Conservation (phyloP, 208 protist species). For the Leptomonas pyrrhocoris region DNA sequence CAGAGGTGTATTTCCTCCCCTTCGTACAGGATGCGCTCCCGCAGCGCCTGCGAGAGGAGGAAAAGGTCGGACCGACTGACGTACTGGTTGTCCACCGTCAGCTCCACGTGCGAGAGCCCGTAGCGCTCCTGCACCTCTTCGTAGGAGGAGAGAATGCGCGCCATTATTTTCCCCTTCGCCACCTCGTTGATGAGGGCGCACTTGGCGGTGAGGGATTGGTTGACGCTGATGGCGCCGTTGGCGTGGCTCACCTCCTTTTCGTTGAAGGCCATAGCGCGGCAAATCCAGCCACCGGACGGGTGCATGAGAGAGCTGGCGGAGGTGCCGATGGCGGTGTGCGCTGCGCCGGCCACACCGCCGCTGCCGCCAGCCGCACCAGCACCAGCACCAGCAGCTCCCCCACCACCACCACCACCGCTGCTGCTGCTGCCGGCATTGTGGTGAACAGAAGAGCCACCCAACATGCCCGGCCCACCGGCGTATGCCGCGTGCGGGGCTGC, state of each 20-base stretch:
- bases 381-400: too few relatives aligned
- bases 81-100: conserved; percentile 77
- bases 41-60: conserved; percentile 68
- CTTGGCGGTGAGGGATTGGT: conserved; percentile 61
- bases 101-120: conserved; percentile 82
- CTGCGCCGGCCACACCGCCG: too few relatives aligned
- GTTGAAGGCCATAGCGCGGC: conserved; percentile 75
- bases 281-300: conserved; percentile 78
- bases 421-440: not conserved
- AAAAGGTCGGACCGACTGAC: conserved; percentile 84
- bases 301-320: conserved; percentile 26
- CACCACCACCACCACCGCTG: not conserved
- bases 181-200: conserved; percentile 79
- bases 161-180: conserved; percentile 68
- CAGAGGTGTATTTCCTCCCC: conserved; percentile 74
- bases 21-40: conserved; percentile 75
- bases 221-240: conserved; percentile 84
- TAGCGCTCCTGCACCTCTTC: conserved; percentile 68
- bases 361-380: too few relatives aligned
- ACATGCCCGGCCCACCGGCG: too few relatives aligned
- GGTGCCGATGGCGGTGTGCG: not conserved
- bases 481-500: not conserved
- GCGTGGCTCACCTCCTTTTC: conserved; percentile 66
- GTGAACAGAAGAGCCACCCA: too few relatives aligned
- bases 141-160: conserved; percentile 58